Percentiles rank a stretch among this genome's conserved stretches.
phyloP scores from a whole-genome alignment of 2,329 filamentous ascomycete genomes.

The Xylaria sp. region DNA sequence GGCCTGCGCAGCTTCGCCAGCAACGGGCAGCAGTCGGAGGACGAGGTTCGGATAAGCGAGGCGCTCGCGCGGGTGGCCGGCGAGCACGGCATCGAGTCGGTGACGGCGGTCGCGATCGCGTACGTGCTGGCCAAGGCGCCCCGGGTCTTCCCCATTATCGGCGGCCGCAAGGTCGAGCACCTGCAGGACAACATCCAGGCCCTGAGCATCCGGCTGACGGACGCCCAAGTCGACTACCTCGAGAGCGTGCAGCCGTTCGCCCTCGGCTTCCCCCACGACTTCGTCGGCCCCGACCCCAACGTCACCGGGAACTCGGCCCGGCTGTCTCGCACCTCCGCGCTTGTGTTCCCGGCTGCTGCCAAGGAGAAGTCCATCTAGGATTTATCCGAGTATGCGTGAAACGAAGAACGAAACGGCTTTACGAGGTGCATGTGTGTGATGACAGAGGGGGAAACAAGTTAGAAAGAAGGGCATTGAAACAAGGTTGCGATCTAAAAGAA shows the following conservation, averaged over 20 bases:
- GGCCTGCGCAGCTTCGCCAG: conserved; percentile 38
- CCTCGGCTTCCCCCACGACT: conserved; percentile 50
- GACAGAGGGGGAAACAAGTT: not conserved
- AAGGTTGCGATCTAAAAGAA: not conserved
- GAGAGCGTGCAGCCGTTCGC: conserved; percentile 55
- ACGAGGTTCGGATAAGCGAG: conserved; percentile 56
- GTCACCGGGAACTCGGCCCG: not conserved
- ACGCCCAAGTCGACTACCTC: conserved; percentile 54
- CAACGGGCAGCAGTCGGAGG: conserved; percentile 43
- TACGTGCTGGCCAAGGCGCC: conserved; percentile 51
- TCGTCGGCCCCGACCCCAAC: not conserved
- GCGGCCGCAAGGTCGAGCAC: conserved; percentile 53
- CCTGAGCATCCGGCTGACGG: conserved; percentile 49
- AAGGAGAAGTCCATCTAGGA: not conserved
- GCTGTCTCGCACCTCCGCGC: not conserved
- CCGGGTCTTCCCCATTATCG: conserved; percentile 54
- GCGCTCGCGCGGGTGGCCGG: conserved; percentile 62
- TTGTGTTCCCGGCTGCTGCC: not conserved
- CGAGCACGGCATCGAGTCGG: conserved; percentile 52
- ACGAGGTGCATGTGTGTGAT: not conserved
- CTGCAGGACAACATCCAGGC: conserved; percentile 56
- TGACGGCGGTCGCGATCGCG: conserved; percentile 60
- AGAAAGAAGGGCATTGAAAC: not conserved
- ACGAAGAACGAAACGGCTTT: not conserved
- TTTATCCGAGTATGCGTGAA: not conserved